A percentile compares a stretch with the other conserved stretches of the same genome.
phyloP scores from a whole-genome alignment of 805 yeast species.

The Kodamaea nitidulidarum region DNA sequence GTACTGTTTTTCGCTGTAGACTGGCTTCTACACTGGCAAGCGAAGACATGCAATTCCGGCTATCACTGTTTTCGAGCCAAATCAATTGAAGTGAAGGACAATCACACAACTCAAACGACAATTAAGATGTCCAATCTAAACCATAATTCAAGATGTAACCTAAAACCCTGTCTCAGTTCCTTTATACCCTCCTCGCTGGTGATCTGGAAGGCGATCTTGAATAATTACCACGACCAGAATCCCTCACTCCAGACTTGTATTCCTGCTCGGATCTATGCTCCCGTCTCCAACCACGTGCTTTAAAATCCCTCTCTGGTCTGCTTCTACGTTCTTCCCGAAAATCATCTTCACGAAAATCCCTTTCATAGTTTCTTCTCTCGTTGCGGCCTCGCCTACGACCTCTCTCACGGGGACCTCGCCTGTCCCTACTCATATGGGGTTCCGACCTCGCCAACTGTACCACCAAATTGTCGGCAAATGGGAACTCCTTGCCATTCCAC shows the following conservation, averaged over 20 bases:
- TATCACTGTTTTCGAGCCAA: too few relatives aligned
- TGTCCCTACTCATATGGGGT: conserved; percentile 30
- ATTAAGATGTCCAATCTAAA: too few relatives aligned
- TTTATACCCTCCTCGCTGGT: conserved; percentile 15
- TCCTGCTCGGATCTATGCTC: neutral
- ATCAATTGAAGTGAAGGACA: too few relatives aligned
- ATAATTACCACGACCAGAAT: conserved; percentile 26
- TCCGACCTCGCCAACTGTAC: conserved; percentile 57
- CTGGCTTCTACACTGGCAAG: too few relatives aligned
- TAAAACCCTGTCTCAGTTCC: too few relatives aligned
- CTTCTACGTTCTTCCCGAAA: neutral
- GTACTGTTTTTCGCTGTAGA: too few relatives aligned
- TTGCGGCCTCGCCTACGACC: neutral
- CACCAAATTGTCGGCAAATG: conserved; percentile 41
- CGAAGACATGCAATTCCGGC: too few relatives aligned
- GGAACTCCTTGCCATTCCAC: conserved; percentile 42
- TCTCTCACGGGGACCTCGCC: too few relatives aligned
- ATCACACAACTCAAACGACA: too few relatives aligned
- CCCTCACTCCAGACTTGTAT: neutral
- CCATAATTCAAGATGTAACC: too few relatives aligned
- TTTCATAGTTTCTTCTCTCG: too few relatives aligned
- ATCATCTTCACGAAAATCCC: too few relatives aligned
- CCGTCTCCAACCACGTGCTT: neutral
- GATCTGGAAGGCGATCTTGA: conserved; percentile 36
- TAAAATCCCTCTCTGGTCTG: neutral